These are phyloP conservation scores for Lactarius deliciosus DNA, from an alignment of 768 basidiomycete genomes.

Conservation along the genomic window DNA sequence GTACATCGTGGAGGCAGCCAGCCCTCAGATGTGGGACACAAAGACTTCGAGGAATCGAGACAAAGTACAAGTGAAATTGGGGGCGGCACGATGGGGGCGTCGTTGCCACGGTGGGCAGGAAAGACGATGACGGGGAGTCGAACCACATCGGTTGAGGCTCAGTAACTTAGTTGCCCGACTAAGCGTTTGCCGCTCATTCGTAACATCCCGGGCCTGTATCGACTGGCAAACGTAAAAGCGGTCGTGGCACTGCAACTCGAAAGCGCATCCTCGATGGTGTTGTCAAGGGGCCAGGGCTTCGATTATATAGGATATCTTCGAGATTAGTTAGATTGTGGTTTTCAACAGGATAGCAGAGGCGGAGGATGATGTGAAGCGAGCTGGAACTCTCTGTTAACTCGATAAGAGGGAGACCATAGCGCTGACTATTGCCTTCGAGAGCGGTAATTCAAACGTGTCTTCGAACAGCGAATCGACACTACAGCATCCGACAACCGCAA, in stretches of 20 bases:
- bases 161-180: conserved; percentile 17
- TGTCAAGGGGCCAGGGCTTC: conserved; percentile 21
- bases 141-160: conserved; percentile 22
- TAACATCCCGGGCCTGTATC: conserved; percentile 23
- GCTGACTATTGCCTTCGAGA: neutral
- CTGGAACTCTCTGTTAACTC: conserved; percentile 14
- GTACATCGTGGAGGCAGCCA: conserved; percentile 12
- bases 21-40: conserved; percentile 27
- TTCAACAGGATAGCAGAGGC: conserved; percentile 18
- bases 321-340: conserved; percentile 7
- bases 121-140: conserved; percentile 17
- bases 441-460: conserved; percentile 21
- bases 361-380: conserved; percentile 17
- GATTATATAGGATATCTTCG: conserved; percentile 3
- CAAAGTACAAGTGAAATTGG: conserved; percentile 25
- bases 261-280: conserved; percentile 16
- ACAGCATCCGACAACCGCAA: conserved; percentile 24
- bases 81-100: conserved; percentile 10
- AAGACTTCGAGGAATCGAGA: conserved; percentile 21
- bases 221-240: conserved; percentile 21
- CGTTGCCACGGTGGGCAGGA: conserved; percentile 2
- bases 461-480: conserved; percentile 14
- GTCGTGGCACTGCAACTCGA: conserved; percentile 14
- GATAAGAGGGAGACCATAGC: conserved; percentile 8
- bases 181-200: conserved; percentile 16